Evolutionary conservation across 2,329 filamentous ascomycete species (phyloP), one percentile per base, ranked within the genome.

Genomic region (Colletotrichum karsti): DNA sequence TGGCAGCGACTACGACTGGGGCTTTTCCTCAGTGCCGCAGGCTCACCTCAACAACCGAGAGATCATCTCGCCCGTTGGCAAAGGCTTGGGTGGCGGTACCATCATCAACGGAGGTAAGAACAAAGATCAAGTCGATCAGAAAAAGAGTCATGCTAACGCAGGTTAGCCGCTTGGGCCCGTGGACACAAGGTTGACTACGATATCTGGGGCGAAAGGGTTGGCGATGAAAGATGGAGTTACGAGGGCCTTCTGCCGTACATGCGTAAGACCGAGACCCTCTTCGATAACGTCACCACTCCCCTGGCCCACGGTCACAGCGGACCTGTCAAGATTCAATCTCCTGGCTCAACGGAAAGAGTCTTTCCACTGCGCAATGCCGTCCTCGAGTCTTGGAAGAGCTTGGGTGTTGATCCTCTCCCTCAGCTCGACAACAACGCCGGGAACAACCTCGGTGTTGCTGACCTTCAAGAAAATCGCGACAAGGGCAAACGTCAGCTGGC

Each of bases 201-300:
- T 20, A 75, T 79, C 51, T 87, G 84, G 85, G 58, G 73, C 8
- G 35, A 72, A 12, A 22, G 72, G 13, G 70, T 76, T 24, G 51
- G 53, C 1, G 83, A 87, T 59, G 50, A 78, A 1, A 73, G 76
- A 2, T 88, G 85, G 78, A 80, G 79, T 64, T 85, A 83, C 64
- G 74, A 83, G 4, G 78, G 78, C 9, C 77, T 86, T 41, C 75
- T 83, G 15, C 82, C 82, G 2, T 88, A 83, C 74, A 80, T 85
- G 54, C 24, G 39, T 59, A 75, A 75, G 41, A 42, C 54, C 3
- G 39, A 57, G 24, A 41, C 83, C 80, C 64, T 72, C 76, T 0
- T 76, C 76, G 15, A 72, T 72, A 44, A 73, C 18, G n/a, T 73
- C 1, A 50, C 73, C 26, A 73, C 82, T 20, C 54, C 73, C 0